Evolutionary conservation across 495 filamentous ascomycete species (phyloP).

Genomic region (Aspergillus saccharolyticus): DNA sequence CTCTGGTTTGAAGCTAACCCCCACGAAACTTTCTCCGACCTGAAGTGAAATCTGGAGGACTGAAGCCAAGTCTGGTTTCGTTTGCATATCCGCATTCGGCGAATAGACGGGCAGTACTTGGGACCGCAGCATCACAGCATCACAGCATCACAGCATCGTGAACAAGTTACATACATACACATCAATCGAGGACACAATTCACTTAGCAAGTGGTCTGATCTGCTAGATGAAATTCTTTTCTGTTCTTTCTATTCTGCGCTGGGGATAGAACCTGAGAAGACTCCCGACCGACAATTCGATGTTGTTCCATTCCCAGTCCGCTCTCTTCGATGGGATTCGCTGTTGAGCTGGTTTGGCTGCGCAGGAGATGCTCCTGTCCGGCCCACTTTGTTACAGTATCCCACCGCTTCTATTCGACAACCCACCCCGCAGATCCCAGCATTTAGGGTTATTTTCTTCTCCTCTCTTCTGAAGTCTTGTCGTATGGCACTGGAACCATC

Average conservation of each 20-base stretch:
- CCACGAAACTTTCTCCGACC: not conserved
- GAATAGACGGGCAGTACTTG: no score
- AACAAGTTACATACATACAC: no score
- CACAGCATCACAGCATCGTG: no score
- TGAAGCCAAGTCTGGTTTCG: not conserved
- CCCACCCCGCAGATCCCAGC: not conserved
- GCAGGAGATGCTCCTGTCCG: not conserved
- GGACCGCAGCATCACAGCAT: no score
- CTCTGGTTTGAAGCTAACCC: no score
- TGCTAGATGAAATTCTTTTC: not conserved
- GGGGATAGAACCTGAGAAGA: not conserved
- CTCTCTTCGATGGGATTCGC: not conserved
- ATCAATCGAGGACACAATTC: no score
- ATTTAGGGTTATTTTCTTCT: slow-evolving; percentile 5
- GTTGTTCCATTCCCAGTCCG: not conserved
- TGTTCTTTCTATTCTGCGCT: not conserved
- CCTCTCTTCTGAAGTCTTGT: slow-evolving; percentile 6
- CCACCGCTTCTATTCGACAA: slow-evolving; percentile 8
- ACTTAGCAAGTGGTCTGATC: not conserved
- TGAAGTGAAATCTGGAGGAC: no score
- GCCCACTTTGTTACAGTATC: slow-evolving; percentile 6
- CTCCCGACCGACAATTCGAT: not conserved
- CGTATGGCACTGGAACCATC: slow-evolving; percentile 4
- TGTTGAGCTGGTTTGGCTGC: not conserved
- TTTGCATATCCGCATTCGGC: not conserved